These are phyloP conservation scores for Capsella bursapastoris DNA, from an alignment of 345 rosid genomes.

Conservation along the genomic window DNA sequence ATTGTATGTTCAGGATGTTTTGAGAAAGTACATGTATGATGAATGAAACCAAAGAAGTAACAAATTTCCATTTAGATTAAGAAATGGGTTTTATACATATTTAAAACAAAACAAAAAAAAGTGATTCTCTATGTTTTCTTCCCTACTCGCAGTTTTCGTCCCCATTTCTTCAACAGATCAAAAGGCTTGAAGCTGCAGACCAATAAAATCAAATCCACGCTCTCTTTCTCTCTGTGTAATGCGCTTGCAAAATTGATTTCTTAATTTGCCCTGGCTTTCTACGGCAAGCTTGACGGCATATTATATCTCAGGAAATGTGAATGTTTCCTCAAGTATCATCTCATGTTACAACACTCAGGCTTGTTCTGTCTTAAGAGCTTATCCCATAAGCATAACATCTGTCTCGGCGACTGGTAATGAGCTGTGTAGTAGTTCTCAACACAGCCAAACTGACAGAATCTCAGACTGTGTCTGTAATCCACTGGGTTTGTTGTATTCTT, in stretches of 20 bases:
- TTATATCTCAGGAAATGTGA: slow-evolving; percentile 20
- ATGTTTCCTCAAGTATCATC: slow-evolving; percentile 48
- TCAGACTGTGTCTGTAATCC: slow-evolving; percentile 77
- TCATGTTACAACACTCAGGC: slow-evolving; percentile 89
- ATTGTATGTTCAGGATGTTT: slow-evolving; percentile 23
- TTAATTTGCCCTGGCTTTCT: slow-evolving; percentile 28
- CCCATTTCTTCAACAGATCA: slow-evolving; percentile 18
- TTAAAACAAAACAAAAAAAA: background rate
- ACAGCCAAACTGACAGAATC: slow-evolving; percentile 93
- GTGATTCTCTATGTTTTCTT: slow-evolving; percentile 14
- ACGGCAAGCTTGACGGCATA: slow-evolving; percentile 28
- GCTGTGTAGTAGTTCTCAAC: slow-evolving; percentile 83
- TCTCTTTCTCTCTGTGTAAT: slow-evolving; percentile 25
- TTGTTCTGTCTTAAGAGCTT: slow-evolving; percentile 58
- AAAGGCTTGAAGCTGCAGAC: slow-evolving; percentile 29
- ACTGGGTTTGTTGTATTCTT: slow-evolving; percentile 72
- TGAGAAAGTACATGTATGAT: slow-evolving; percentile 20
- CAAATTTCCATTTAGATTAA: slow-evolving; percentile 26
- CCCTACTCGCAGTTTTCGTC: slow-evolving; percentile 9
- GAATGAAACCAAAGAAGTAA: background rate
- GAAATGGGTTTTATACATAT: slow-evolving; percentile 30
- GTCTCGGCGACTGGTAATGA: slow-evolving; percentile 95
- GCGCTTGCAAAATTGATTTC: slow-evolving; percentile 38
- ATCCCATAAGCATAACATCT: slow-evolving; percentile 93
- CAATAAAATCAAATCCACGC: background rate